Evolutionary conservation across 179 eudicot genomes (phyloP).

Genomic region (Spergularia azorica): DNA sequence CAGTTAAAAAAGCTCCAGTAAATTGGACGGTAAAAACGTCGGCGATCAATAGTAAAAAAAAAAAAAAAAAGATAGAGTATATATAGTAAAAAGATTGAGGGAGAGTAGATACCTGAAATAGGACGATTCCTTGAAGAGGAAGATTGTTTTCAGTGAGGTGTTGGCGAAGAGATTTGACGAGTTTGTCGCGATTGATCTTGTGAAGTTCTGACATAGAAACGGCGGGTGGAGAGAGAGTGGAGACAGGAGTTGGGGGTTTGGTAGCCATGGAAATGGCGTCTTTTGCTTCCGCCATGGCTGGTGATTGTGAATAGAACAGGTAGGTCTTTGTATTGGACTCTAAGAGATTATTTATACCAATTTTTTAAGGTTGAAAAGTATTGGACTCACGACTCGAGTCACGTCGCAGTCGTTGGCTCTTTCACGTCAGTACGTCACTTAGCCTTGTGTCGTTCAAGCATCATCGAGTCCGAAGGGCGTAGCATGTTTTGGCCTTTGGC

Average conservation of each 20-base stretch:
- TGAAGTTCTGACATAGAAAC: conserved; percentile 66
- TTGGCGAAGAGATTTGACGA: conserved; percentile 54
- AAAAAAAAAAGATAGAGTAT: too few relatives aligned
- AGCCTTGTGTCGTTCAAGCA: too few relatives aligned
- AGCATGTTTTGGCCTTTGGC: too few relatives aligned
- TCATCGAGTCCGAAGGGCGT: too few relatives aligned
- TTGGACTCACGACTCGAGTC: too few relatives aligned
- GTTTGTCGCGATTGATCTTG: conserved; percentile 57
- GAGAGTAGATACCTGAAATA: conserved; percentile 64
- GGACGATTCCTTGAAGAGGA: conserved; percentile 62
- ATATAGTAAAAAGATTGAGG: background rate
- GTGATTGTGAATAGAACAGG: background rate
- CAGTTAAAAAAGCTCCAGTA: background rate
- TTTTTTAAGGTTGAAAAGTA: too few relatives aligned
- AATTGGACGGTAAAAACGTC: background rate
- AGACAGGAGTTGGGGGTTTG: conserved; percentile 22
- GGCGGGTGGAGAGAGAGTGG: conserved; percentile 58
- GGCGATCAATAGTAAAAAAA: background rate
- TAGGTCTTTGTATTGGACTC: too few relatives aligned
- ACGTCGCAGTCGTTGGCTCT: too few relatives aligned
- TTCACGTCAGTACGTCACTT: too few relatives aligned
- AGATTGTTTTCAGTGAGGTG: conserved; percentile 53
- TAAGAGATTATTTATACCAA: too few relatives aligned
- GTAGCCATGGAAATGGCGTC: conserved; percentile 29
- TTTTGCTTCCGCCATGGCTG: conserved; percentile 18